These are phyloP conservation scores for Mesembryanthemum crystallinum DNA, from an alignment of 148 eudicot genomes.

Conservation along the genomic window DNA sequence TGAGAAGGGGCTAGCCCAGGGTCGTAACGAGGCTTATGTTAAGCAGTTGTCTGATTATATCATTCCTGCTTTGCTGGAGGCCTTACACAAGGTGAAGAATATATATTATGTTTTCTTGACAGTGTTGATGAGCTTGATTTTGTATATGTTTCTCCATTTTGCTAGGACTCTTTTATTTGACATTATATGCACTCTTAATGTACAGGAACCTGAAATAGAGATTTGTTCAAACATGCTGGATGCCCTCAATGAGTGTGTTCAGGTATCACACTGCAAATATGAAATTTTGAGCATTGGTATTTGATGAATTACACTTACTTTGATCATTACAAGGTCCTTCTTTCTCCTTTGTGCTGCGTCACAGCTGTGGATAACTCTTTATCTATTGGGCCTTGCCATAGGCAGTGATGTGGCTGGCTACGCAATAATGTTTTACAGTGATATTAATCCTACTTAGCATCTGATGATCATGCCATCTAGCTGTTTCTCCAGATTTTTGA, in stretches of 20 bases:
- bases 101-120: not conserved
- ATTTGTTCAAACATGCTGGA: constrained; percentile 43
- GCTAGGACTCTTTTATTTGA: not conserved
- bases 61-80: constrained; percentile 48
- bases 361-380: not conserved
- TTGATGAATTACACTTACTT: not conserved
- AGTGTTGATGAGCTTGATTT: not conserved
- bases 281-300: constrained; percentile 1
- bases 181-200: not conserved
- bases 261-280: constrained; percentile 26
- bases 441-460: not conserved
- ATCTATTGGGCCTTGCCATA: not conserved
- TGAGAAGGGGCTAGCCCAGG: constrained; percentile 43
- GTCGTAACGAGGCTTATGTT: constrained; percentile 40
- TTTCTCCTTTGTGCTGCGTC: not conserved
- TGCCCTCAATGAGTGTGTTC: constrained; percentile 41
- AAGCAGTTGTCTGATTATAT: constrained; percentile 41
- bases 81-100: constrained; percentile 37
- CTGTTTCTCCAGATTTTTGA: not conserved
- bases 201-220: constrained; percentile 45
- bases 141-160: not conserved
- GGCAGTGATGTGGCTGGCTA: not conserved
- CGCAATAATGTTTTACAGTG: not conserved
- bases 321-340: not conserved
- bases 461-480: not conserved